Evolutionary conservation across 2,329 filamentous ascomycete genomes (phyloP), one percentile per base, ranked within the genome.

Genomic region (Xylaria sp.): DNA sequence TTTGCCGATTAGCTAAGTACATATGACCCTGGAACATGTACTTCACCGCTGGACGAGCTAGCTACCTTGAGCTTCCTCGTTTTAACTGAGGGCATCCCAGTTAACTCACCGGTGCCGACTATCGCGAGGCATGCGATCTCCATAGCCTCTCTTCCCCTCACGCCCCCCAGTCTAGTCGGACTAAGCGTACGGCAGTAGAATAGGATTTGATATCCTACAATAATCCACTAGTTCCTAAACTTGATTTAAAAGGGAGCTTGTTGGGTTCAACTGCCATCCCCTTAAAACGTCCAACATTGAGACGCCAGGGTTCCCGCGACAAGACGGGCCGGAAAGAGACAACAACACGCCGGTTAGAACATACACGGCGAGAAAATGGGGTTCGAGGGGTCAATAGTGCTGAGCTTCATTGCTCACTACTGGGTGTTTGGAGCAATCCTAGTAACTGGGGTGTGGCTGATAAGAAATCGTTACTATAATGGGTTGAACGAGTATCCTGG

Each of bases 401-500:
- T 78, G 38, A 70, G 71, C 65, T 69, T 80, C 7, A 49, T 84
- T 53, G 72, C 76, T 64, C 76, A 79, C 59, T 80, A 87, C 76
- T 87, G 85, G 85, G 76, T 80, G 9, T 71, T 78, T 4, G 76
- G 83, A 28, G 63, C 79, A 17, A 59, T 78, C 46, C 70, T 79
- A 28, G 58, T 78, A 20, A 15, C 83, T 1, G 63, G 77, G 48
- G 79, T 78, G 42, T 86, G 83, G 76, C 79, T 87, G 11, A 74
- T 80, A n/a, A 80, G 77, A 61, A 88, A 87, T 71, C 82, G 82
- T 56, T 85, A 84, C 72, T 79, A 85, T 59, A 81, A 84, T 74
- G 90, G 90, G 6, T 80, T 93, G 67, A 88, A 90, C 79, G 89
- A 86, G 75, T 93, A 93, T 73, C 92, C 93, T 0, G 93, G 92